Base-by-base conservation (phyloP, 1,284 basidiomycete genomes). In the Laetiporus sulphureus region DNA sequence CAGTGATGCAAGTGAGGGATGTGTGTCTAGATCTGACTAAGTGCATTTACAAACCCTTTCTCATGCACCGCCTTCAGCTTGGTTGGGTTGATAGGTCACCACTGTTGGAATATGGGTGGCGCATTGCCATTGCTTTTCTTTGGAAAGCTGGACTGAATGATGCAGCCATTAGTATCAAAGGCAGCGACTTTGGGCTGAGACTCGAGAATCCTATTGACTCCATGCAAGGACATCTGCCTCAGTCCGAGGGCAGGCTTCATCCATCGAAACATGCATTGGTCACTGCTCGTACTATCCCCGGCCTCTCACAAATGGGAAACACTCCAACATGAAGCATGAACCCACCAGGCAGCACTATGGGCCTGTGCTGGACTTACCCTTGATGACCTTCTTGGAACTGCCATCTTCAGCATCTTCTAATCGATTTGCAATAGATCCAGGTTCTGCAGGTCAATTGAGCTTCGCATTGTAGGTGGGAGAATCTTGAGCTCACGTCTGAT, bases 91-190 rank as follows among this genome's bases (percentile, higher is more conserved):
- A 54, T 57, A 0, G 71, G 58, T 48, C 77, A 63, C 89, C 89
- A 93, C 84, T 88, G 92, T 47, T 77, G 70, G 78, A 85, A 94
- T 49, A 75, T 71, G 1, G 65, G 58, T 34, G 69, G 57, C 19
- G 55, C 32, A n/a, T 41, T 59, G 46, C 56, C 60, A 49, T 57
- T 66, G 11, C 65, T n/a, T n/a, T n/a, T n/a, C 50, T 63, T 66
- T 32, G 58, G 71, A 33, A 70, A 69, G 30, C 64, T 66, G 3
- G 76, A 74, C 51, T 78, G 76, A 57, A 96, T 91, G 41, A 95
- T 55, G 0, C 91, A 94, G 0, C 89, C 91, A 57, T 96, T 93
- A 4, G 95, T 66, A 57, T 95, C 91, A 53, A 92, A 91, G 5
- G 83, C 74, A 4, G 91, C 87, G 15, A 93, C 73, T 48, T 80